Percentiles rank a stretch among this genome's conserved stretches.
Conservation (phyloP, 345 rosid genomes). For the Rubroshorea leprosula region DNA sequence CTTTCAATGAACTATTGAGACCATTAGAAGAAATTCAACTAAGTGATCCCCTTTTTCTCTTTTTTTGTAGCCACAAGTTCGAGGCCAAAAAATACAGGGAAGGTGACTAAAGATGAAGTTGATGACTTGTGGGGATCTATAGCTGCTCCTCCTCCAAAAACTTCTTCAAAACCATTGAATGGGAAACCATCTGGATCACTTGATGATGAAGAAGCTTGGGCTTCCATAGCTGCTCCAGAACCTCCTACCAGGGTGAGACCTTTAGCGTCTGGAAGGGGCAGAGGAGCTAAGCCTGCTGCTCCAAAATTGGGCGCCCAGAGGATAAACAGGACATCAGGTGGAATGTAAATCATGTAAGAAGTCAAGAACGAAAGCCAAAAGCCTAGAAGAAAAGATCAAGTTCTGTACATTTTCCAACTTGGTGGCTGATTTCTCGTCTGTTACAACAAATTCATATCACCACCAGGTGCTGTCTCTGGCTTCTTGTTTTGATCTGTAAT, state of each 20-base stretch:
- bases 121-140: constrained; percentile 97
- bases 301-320: constrained; percentile 83
- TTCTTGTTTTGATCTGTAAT: neutral
- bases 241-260: constrained; percentile 82
- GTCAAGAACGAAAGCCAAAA: constrained; percentile 7
- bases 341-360: constrained; percentile 30
- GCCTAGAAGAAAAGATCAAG: constrained; percentile 17
- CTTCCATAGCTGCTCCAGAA: constrained; percentile 90
- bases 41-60: neutral
- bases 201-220: constrained; percentile 92
- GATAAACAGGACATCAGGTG: constrained; percentile 75
- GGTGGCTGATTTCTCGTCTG: too few species aligned
- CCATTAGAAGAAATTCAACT: neutral
- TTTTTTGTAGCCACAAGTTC: constrained; percentile 42
- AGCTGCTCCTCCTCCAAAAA: constrained; percentile 78
- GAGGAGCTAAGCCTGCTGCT: constrained; percentile 68
- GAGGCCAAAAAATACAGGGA: constrained; percentile 47
- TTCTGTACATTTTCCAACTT: constrained; percentile 48
- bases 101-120: constrained; percentile 51
- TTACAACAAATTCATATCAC: neutral
- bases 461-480: neutral
- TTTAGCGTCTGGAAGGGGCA: constrained; percentile 61
- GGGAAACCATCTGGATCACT: constrained; percentile 46
- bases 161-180: constrained; percentile 60
- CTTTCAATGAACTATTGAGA: constrained; percentile 2